Evolutionary conservation across 495 filamentous ascomycete species (phyloP).

Genomic region (Lindgomyces ingoldianus): DNA sequence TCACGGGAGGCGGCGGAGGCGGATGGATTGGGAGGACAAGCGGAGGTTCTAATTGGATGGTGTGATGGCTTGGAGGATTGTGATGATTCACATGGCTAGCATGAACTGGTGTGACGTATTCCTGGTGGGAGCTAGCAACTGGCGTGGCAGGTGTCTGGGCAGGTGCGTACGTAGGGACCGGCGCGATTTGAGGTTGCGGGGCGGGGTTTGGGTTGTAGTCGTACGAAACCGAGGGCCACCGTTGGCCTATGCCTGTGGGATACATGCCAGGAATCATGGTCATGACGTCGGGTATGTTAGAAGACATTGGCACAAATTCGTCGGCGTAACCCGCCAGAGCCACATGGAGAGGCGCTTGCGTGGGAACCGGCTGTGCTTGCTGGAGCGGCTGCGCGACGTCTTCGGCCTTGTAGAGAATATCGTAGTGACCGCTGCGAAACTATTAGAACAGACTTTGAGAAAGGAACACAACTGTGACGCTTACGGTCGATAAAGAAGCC

Average conservation of each 20-base stretch:
- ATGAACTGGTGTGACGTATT: conserved; percentile 26
- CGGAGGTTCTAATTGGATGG: conserved; percentile 27
- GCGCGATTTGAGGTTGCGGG: conserved; percentile 28
- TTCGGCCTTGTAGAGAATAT: conserved; percentile 79
- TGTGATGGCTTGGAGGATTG: conserved; percentile 7
- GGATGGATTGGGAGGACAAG: conserved; percentile 25
- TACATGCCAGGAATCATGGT: conserved; percentile 37
- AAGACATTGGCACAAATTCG: conserved; percentile 29
- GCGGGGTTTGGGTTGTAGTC: conserved; percentile 30
- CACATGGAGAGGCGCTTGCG: conserved; percentile 34
- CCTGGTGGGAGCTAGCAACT: conserved; percentile 25
- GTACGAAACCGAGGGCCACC: conserved; percentile 34
- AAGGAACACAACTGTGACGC: conserved; percentile 26
- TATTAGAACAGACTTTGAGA: not conserved
- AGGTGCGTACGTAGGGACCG: conserved; percentile 31
- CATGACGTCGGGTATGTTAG: conserved; percentile 33
- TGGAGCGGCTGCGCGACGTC: conserved; percentile 42
- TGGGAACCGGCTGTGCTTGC: conserved; percentile 12
- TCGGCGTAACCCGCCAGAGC: conserved; percentile 31
- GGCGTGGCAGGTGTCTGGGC: conserved; percentile 9
- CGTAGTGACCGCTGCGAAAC: conserved; percentile 76
- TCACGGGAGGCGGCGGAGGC: conserved; percentile 12
- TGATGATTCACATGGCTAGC: conserved; percentile 18
- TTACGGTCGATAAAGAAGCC: conserved; percentile 71
- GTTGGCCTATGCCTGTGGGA: conserved; percentile 27